A percentile compares a stretch with the other conserved stretches of the same genome.
Conservation (phyloP, 2,329 filamentous ascomycete genomes). For the Fusarium sp. region DNA sequence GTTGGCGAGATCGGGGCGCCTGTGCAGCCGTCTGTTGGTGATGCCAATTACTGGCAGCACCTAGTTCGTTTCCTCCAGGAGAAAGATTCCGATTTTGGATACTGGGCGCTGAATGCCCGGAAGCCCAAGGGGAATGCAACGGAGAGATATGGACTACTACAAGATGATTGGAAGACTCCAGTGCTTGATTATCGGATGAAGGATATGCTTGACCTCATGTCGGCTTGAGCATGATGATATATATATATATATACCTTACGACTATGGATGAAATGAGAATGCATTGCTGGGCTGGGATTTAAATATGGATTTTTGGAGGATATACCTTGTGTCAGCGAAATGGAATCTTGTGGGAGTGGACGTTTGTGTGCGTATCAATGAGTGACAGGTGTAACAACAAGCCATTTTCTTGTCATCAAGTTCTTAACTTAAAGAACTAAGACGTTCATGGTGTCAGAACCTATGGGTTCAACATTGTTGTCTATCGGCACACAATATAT, state of each 20-base stretch:
- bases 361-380: background rate
- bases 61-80: constrained; percentile 66
- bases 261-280: constrained; percentile 8
- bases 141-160: constrained; percentile 69
- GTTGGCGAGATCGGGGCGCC: constrained; percentile 73
- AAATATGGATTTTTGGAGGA: constrained; percentile 11
- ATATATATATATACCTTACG: background rate
- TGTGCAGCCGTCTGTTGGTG: constrained; percentile 60
- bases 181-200: constrained; percentile 70
- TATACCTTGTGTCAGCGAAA: constrained; percentile 23
- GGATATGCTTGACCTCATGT: constrained; percentile 67
- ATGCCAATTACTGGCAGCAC: constrained; percentile 73
- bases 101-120: constrained; percentile 75
- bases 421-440: background rate
- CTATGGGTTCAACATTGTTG: background rate
- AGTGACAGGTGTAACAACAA: background rate
- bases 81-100: constrained; percentile 72
- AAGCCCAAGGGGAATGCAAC: constrained; percentile 66
- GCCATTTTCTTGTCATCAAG: background rate
- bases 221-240: constrained; percentile 3
- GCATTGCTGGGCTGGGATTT: background rate
- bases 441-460: background rate
- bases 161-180: constrained; percentile 71
- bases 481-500: background rate
- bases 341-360: background rate